phyloP scores from a whole-genome alignment of 1,284 basidiomycete genomes.

The Ceratobasidium sp. region DNA sequence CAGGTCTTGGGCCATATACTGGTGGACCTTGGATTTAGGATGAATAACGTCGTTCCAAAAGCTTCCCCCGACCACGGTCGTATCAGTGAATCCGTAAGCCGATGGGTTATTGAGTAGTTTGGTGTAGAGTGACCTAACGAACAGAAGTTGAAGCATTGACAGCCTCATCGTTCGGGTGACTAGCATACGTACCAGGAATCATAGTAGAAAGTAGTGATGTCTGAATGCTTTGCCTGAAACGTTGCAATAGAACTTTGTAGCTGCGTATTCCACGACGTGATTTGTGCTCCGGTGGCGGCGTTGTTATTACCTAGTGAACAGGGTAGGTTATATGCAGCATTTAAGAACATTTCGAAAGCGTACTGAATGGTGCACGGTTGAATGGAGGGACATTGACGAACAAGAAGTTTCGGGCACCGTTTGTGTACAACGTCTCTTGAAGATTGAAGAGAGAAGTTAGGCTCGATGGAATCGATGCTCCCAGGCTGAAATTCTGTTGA shows the following conservation, averaged over 20 bases:
- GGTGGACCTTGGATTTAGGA: conserved; percentile 29
- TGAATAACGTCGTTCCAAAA: conserved; percentile 43
- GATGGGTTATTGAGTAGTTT: conserved; percentile 37
- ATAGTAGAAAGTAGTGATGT: conserved; percentile 38
- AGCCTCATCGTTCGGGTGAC: background rate
- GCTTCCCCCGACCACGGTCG: conserved; percentile 18
- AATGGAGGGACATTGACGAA: conserved; percentile 38
- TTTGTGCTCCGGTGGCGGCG: conserved; percentile 4
- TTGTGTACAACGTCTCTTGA: conserved; percentile 26
- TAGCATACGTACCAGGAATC: conserved; percentile 29
- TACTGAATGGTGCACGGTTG: conserved; percentile 38
- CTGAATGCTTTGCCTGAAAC: conserved; percentile 32
- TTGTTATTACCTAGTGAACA: conserved; percentile 37
- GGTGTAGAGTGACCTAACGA: conserved; percentile 34
- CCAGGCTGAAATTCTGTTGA: too few relatives aligned
- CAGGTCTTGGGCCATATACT: conserved; percentile 38
- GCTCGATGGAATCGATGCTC: conserved; percentile 6
- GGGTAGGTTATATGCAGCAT: too few relatives aligned
- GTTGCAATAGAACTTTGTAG: conserved; percentile 30
- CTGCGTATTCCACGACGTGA: conserved; percentile 36
- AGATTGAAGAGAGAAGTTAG: conserved; percentile 21
- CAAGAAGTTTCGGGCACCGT: conserved; percentile 35
- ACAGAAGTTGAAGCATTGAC: background rate
- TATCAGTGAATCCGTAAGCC: conserved; percentile 38
- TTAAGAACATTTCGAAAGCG: background rate